phyloP scores from a whole-genome alignment of 352 stramenopile genomes.

The Phytophthora constricta region DNA sequence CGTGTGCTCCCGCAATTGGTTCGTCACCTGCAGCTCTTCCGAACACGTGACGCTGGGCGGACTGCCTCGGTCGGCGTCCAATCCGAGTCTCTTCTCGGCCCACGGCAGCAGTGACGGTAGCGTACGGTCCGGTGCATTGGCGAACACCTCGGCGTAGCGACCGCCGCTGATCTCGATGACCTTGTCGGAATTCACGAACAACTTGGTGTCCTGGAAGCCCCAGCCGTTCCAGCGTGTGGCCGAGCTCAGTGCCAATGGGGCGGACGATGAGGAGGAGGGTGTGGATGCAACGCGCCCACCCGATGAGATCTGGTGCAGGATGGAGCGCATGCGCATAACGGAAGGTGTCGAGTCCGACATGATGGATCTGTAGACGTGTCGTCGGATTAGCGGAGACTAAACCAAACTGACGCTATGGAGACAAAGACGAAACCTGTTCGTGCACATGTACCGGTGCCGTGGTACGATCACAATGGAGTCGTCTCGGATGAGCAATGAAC shows the following conservation, averaged over 20 bases:
- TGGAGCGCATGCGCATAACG: slow-evolving; percentile 59
- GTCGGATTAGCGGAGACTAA: too few species aligned
- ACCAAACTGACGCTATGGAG: too few species aligned
- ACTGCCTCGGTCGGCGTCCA: slow-evolving; percentile 51
- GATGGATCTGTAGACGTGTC: slow-evolving; percentile 13
- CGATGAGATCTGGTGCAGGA: slow-evolving; percentile 50
- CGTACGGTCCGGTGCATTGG: slow-evolving; percentile 45
- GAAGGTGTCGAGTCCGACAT: slow-evolving; percentile 38
- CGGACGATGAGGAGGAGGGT: slow-evolving; percentile 3
- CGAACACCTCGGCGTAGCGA: slow-evolving; percentile 73
- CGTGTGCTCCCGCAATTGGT: slow-evolving; percentile 21
- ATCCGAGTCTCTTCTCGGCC: slow-evolving; percentile 61
- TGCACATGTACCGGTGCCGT: too few species aligned
- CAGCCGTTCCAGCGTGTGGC: slow-evolving; percentile 77
- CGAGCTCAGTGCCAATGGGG: slow-evolving; percentile 33
- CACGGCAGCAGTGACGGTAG: slow-evolving; percentile 61
- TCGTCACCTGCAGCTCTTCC: slow-evolving; percentile 43
- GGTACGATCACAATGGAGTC: too few species aligned
- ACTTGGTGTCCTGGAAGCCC: slow-evolving; percentile 73
- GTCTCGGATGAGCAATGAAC: too few species aligned
- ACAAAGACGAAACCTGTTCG: too few species aligned
- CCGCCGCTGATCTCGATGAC: slow-evolving; percentile 66
- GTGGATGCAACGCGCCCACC: neutral
- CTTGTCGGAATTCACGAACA: slow-evolving; percentile 65
- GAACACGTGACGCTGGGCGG: slow-evolving; percentile 36